These are phyloP conservation scores for Russula griseocarnosa DNA, from an alignment of 768 basidiomycete genomes.

Conservation along the genomic window DNA sequence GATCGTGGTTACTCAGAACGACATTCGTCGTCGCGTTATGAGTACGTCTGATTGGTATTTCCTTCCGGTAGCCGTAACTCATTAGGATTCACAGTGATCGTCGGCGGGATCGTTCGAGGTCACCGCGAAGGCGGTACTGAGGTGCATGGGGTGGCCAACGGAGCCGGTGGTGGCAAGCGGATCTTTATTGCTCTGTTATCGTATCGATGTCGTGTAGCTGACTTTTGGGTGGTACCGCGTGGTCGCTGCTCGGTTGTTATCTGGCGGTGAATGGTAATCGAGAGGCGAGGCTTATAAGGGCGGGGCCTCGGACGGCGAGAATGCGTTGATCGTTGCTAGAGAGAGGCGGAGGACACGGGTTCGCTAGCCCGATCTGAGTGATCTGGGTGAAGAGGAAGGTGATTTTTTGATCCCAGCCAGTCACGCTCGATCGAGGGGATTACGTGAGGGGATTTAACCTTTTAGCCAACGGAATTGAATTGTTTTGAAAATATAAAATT, in stretches of 20 bases:
- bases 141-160: not conserved
- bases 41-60: slow-evolving; percentile 13
- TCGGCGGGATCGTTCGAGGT: slow-evolving; percentile 28
- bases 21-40: slow-evolving; percentile 28
- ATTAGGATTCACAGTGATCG: slow-evolving; percentile 21
- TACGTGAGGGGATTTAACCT: slow-evolving; percentile 22
- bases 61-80: not conserved
- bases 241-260: not conserved
- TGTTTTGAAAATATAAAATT: not conserved
- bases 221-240: not conserved
- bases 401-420: not conserved
- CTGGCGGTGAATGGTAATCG: not conserved
- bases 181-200: slow-evolving; percentile 1
- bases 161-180: not conserved
- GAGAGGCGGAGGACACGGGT: slow-evolving; percentile 9
- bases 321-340: slow-evolving; percentile 11
- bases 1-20: slow-evolving; percentile 66
- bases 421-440: slow-evolving; percentile 11
- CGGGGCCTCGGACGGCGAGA: not conserved
- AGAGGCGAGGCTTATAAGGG: not conserved
- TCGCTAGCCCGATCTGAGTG: slow-evolving; percentile 14
- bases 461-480: slow-evolving; percentile 20
- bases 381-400: not conserved
- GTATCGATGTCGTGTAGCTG: not conserved
- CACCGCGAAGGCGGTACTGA: slow-evolving; percentile 28